Evolutionary conservation across 108 stramenopile genomes (phyloP).

Genomic region (Poteriospumella lacustris): DNA sequence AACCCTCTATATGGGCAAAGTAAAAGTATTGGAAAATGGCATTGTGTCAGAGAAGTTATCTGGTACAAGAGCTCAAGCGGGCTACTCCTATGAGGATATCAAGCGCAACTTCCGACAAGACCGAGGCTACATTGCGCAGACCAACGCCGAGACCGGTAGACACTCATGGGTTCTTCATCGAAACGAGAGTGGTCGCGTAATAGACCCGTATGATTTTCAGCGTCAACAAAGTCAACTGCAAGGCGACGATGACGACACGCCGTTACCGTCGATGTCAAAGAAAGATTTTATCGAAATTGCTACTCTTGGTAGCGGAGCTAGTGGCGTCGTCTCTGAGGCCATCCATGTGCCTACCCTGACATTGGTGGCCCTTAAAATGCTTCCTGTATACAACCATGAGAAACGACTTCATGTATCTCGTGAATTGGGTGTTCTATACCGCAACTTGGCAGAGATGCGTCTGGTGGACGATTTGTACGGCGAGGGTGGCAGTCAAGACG

Average conservation of each 20-base stretch:
- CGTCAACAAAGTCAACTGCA: not conserved
- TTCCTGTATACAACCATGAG: constrained; percentile 51
- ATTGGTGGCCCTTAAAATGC: constrained; percentile 61
- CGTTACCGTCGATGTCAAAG: constrained; percentile 18
- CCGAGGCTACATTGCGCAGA: not conserved
- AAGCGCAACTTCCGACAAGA: not conserved
- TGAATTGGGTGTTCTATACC: constrained; percentile 55
- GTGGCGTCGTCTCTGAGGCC: constrained; percentile 55
- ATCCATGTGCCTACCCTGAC: constrained; percentile 57
- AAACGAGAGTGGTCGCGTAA: not conserved
- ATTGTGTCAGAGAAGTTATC: not conserved
- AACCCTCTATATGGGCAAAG: not conserved
- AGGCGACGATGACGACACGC: not conserved
- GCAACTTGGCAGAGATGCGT: constrained; percentile 23
- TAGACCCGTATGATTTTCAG: too few relatives aligned
- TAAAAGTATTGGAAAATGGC: not conserved
- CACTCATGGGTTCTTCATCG: not conserved
- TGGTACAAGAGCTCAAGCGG: too few relatives aligned
- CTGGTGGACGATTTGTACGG: not conserved
- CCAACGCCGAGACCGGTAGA: not conserved
- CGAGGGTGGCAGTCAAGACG: not conserved
- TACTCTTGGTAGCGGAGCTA: constrained; percentile 58
- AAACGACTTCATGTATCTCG: constrained; percentile 51
- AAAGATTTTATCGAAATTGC: constrained; percentile 49
- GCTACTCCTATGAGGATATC: not conserved